Percentiles rank a stretch among this genome's conserved stretches.
These are phyloP conservation scores for Bretziella fagacearum DNA, from an alignment of 2,329 filamentous ascomycete genomes.

Conservation along the genomic window DNA sequence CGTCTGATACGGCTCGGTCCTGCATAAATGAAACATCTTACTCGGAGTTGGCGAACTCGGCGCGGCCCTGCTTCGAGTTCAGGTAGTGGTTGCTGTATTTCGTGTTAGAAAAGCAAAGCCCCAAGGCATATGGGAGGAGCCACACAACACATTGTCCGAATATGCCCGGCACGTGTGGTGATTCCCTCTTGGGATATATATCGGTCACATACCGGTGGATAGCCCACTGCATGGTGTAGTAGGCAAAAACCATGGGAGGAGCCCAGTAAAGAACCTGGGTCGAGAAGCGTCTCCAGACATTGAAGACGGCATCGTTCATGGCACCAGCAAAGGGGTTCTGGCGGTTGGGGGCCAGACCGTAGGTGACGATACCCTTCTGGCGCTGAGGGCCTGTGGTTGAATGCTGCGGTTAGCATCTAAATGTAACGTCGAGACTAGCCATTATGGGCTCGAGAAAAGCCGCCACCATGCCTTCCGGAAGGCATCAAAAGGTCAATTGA, in stretches of 20 bases:
- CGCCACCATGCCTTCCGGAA: background rate
- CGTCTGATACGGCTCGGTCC: background rate
- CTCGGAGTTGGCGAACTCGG: conserved; percentile 27
- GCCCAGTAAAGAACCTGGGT: conserved; percentile 78
- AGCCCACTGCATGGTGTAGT: conserved; percentile 80
- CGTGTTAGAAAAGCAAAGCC: no score
- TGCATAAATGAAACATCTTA: conserved; percentile 16
- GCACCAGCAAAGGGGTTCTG: conserved; percentile 73
- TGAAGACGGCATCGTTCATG: conserved; percentile 75
- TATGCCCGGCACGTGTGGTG: background rate
- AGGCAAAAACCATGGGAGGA: conserved; percentile 61
- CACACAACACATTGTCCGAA: no score
- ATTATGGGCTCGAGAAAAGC: background rate
- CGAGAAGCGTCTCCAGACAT: conserved; percentile 75
- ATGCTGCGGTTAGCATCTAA: background rate
- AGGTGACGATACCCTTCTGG: conserved; percentile 50
- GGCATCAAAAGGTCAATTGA: background rate
- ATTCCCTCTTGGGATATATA: no score
- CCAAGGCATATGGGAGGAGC: no score
- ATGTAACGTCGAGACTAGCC: background rate
- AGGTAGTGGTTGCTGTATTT: conserved; percentile 59
- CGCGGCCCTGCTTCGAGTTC: conserved; percentile 61
- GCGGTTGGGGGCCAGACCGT: conserved; percentile 70
- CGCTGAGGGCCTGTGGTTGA: conserved; percentile 36
- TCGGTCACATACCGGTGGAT: conserved; percentile 70